phyloP scores from a whole-genome alignment of 371 early-diverging fungal genomes.

The Haplosporangium sp. region DNA sequence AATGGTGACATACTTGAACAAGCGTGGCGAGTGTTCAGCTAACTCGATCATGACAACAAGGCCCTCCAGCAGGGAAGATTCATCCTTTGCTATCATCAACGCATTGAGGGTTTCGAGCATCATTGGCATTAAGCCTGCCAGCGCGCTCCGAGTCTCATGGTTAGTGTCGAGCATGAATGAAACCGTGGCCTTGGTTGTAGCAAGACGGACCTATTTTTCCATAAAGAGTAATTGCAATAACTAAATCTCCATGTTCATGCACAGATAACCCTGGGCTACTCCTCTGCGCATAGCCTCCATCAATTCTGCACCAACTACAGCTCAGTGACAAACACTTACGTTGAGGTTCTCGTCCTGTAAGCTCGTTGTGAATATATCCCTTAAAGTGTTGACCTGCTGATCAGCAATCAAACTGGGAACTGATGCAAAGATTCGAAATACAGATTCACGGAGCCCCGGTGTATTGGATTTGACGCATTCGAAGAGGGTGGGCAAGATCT shows the following conservation, averaged over 20 bases:
- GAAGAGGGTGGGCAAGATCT: constrained; percentile 79
- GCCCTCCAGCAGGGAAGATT: constrained; percentile 76
- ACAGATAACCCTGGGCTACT: neutral
- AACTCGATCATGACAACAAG: constrained; percentile 87
- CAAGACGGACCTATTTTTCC: constrained; percentile 75
- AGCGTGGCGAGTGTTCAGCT: constrained; percentile 80
- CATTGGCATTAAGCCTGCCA: constrained; percentile 17
- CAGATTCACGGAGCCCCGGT: constrained; percentile 84
- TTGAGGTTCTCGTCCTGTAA: constrained; percentile 68
- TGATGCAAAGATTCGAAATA: constrained; percentile 85
- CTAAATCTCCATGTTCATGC: neutral
- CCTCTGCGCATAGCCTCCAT: neutral
- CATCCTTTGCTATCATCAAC: constrained; percentile 62
- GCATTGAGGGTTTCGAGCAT: constrained; percentile 36
- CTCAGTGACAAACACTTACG: constrained; percentile 14
- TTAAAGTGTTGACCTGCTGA: constrained; percentile 74
- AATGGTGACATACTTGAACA: constrained; percentile 79
- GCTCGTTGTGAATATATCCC: constrained; percentile 71
- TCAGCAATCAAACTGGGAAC: constrained; percentile 79
- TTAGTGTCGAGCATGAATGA: constrained; percentile 80
- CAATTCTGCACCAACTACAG: neutral
- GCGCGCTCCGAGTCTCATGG: constrained; percentile 49
- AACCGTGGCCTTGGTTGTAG: constrained; percentile 87
- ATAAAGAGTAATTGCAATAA: neutral
- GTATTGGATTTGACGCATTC: constrained; percentile 79